Percentiles rank a stretch among this genome's conserved stretches.
Evolutionary conservation across 257 asterid species (phyloP).

Genomic region (Capsicum pubescens): DNA sequence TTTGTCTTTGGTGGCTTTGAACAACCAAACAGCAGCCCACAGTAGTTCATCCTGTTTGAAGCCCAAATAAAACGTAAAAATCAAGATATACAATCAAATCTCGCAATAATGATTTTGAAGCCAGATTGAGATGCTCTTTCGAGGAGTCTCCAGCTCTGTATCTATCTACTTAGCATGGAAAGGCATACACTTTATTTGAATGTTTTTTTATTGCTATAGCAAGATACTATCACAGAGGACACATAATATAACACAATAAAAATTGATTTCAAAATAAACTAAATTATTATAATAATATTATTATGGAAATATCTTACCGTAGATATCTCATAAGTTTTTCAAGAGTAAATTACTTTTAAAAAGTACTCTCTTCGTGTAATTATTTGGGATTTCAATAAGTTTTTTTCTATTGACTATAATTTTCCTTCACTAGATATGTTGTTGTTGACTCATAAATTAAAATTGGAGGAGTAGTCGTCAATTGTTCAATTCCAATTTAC

Average conservation of each 20-base stretch:
- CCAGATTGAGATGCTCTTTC: too few relatives aligned
- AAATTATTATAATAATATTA: not conserved
- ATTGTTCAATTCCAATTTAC: too few relatives aligned
- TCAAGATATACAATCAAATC: not conserved
- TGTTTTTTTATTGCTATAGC: not conserved
- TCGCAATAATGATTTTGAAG: not conserved
- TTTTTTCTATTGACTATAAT: too few relatives aligned
- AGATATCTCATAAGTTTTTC: not conserved
- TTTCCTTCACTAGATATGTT: too few relatives aligned
- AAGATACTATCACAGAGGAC: not conserved
- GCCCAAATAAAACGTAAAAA: not conserved
- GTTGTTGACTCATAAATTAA: too few relatives aligned
- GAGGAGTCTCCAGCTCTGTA: too few relatives aligned
- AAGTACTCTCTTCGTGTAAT: too few relatives aligned
- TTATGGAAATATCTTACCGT: not conserved
- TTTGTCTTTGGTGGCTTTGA: constrained; percentile 47
- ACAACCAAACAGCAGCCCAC: constrained; percentile 79
- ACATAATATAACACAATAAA: too few relatives aligned
- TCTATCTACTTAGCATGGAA: too few relatives aligned
- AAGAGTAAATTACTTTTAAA: not conserved
- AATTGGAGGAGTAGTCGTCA: too few relatives aligned
- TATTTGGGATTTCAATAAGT: too few relatives aligned
- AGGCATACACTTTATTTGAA: not conserved
- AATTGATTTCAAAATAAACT: not conserved
- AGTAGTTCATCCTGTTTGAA: constrained; percentile 58